phyloP scores from a whole-genome alignment of 495 filamentous ascomycete genomes.

The Barbatosphaeria neglecta region DNA sequence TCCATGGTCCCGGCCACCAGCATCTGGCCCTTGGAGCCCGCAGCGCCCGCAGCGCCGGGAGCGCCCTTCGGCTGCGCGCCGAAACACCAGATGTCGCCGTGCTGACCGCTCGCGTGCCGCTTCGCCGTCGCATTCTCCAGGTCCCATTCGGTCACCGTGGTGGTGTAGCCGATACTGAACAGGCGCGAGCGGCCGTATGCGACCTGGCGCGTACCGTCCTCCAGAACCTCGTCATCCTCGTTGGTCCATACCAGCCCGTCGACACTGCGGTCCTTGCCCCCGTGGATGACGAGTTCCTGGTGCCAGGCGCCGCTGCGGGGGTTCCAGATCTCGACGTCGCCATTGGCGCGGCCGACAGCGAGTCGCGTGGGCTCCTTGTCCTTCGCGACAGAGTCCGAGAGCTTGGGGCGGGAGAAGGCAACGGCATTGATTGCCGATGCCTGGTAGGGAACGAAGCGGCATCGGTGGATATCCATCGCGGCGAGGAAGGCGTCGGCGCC shows the following conservation, averaged over 20 bases:
- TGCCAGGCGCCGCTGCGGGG: slow-evolving; percentile 75
- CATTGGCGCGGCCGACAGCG: slow-evolving; percentile 85
- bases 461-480: slow-evolving; percentile 90
- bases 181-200: slow-evolving; percentile 67
- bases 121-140: slow-evolving; percentile 61
- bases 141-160: slow-evolving; percentile 90
- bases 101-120: slow-evolving; percentile 78
- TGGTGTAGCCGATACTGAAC: slow-evolving; percentile 94
- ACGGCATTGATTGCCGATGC: slow-evolving; percentile 86
- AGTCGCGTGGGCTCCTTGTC: slow-evolving; percentile 50
- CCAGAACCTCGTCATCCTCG: slow-evolving; percentile 60
- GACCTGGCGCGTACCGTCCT: slow-evolving; percentile 44
- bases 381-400: slow-evolving; percentile 47
- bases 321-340: slow-evolving; percentile 98
- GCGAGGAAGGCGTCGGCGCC: background rate
- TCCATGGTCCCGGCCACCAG: slow-evolving; percentile 87
- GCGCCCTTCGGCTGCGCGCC: slow-evolving; percentile 60
- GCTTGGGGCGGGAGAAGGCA: slow-evolving; percentile 76
- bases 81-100: slow-evolving; percentile 94
- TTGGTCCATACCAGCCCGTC: slow-evolving; percentile 91
- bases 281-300: slow-evolving; percentile 75
- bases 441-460: slow-evolving; percentile 91
- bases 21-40: slow-evolving; percentile 23
- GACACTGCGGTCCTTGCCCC: slow-evolving; percentile 76
- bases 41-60: slow-evolving; percentile 3